phyloP scores from a whole-genome alignment of 177 flowering plant genomes.

The Vitis hybrid region DNA sequence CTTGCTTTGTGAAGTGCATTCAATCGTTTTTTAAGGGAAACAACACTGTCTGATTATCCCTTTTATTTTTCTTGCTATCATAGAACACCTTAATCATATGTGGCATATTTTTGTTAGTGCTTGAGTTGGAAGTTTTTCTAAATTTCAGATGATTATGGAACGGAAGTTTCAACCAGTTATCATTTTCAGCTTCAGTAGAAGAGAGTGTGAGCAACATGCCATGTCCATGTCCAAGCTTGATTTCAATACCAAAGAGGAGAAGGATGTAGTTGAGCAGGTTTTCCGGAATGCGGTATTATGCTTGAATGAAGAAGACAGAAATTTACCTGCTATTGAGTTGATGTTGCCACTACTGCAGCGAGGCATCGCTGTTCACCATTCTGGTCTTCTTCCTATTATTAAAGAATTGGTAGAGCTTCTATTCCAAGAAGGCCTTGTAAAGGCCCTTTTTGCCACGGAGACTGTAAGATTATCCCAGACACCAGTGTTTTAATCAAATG shows the following conservation, averaged over 20 bases:
- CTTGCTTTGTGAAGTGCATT: too few species aligned
- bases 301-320: constrained; percentile 90
- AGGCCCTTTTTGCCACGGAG: constrained; percentile 98
- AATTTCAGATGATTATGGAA: constrained; percentile 95
- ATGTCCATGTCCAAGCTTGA: constrained; percentile 98
- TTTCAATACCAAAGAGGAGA: constrained; percentile 84
- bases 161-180: constrained; percentile 95
- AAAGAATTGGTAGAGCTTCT: constrained; percentile 97
- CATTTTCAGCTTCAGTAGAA: constrained; percentile 94
- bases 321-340: constrained; percentile 87
- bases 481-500: background rate
- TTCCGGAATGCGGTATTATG: constrained; percentile 76
- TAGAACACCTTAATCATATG: background rate
- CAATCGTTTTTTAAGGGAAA: too few species aligned
- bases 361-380: constrained; percentile 99
- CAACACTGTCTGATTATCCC: background rate
- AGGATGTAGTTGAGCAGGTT: constrained; percentile 78
- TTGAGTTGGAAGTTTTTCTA: constrained; percentile 7
- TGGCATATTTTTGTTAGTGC: background rate
- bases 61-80: background rate
- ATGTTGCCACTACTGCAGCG: constrained; percentile 95
- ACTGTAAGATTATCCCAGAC: constrained; percentile 52
- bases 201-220: constrained; percentile 98
- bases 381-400: constrained; percentile 97
- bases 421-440: constrained; percentile 99